phyloP scores from a whole-genome alignment of 169 alveolate genomes.

The Hepatocystis sp. region DNA sequence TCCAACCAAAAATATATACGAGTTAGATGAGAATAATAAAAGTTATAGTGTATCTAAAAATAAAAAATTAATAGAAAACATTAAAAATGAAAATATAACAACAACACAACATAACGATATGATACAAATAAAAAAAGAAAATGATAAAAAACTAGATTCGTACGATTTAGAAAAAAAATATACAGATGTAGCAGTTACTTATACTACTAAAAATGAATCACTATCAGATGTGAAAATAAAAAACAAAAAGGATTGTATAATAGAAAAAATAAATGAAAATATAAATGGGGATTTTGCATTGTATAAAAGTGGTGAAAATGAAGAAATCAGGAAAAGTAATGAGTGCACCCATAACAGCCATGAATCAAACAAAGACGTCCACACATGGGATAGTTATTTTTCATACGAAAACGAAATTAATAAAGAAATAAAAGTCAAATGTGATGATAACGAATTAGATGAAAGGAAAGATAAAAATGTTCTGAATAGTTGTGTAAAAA shows the following conservation, averaged over 20 bases:
- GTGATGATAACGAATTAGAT: slow-evolving; percentile 1
- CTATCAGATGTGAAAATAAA: too few species aligned
- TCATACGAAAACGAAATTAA: slow-evolving; percentile 30
- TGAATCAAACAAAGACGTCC: background rate
- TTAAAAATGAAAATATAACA: too few species aligned
- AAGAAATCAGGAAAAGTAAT: background rate
- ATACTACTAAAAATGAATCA: too few species aligned
- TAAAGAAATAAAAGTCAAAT: slow-evolving; percentile 44
- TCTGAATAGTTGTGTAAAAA: slow-evolving; percentile 2
- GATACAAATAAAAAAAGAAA: too few species aligned
- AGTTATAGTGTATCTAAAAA: too few species aligned
- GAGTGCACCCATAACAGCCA: background rate
- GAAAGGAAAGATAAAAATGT: background rate
- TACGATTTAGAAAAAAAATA: too few species aligned
- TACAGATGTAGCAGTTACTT: too few species aligned
- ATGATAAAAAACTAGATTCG: too few species aligned
- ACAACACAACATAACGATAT: too few species aligned
- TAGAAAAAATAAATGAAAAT: slow-evolving; percentile 20
- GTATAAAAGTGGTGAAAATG: background rate
- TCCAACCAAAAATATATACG: slow-evolving; percentile 3
- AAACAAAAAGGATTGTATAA: background rate
- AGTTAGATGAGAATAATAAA: too few species aligned
- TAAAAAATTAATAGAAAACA: too few species aligned
- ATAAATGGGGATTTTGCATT: slow-evolving; percentile 9
- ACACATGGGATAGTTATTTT: slow-evolving; percentile 63